A percentile compares a stretch with the other conserved stretches of the same genome.
phyloP scores from a whole-genome alignment of 1,139 yeast genomes.

The Yamadazyma sp. region DNA sequence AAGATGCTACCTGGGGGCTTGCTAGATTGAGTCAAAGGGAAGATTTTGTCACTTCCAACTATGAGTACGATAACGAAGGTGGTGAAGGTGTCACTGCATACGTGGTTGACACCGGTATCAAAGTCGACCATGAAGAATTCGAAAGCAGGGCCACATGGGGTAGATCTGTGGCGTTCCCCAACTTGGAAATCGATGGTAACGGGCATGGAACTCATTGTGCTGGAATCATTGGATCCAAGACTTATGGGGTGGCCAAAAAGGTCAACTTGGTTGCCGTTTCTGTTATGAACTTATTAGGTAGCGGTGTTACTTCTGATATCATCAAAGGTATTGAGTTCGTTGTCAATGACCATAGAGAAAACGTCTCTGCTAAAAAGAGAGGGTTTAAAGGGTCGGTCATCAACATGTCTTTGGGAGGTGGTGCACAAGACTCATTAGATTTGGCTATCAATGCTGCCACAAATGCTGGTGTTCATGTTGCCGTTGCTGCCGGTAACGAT shows the following conservation, averaged over 20 bases:
- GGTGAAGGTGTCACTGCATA: conserved; percentile 94
- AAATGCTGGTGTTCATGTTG: conserved; percentile 76
- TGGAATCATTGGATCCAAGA: conserved; percentile 74
- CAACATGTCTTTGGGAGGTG: conserved; percentile 90
- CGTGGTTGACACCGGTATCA: conserved; percentile 91
- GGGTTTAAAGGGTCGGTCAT: conserved; percentile 86
- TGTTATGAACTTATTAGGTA: conserved; percentile 74
- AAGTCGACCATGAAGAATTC: conserved; percentile 76
- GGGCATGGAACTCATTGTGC: conserved; percentile 96
- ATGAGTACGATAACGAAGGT: conserved; percentile 77
- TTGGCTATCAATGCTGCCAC: conserved; percentile 84
- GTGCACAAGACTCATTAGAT: conserved; percentile 72
- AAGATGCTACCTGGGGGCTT: conserved; percentile 65
- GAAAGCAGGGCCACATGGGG: conserved; percentile 96
- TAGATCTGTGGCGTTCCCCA: conserved; percentile 81
- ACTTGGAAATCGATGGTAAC: conserved; percentile 82
- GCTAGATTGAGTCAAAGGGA: conserved; percentile 93
- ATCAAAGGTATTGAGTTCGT: conserved; percentile 81
- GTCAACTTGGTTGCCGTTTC: conserved; percentile 76
- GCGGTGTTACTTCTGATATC: conserved; percentile 80
- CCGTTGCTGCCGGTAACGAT: conserved; percentile 90
- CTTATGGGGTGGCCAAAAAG: conserved; percentile 78
- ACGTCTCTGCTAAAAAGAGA: conserved; percentile 54
- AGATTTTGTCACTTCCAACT: conserved; percentile 72
- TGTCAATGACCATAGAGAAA: conserved; percentile 60